Base-by-base conservation (phyloP, 257 asterid species). In the Eucommia ulmoides region DNA sequence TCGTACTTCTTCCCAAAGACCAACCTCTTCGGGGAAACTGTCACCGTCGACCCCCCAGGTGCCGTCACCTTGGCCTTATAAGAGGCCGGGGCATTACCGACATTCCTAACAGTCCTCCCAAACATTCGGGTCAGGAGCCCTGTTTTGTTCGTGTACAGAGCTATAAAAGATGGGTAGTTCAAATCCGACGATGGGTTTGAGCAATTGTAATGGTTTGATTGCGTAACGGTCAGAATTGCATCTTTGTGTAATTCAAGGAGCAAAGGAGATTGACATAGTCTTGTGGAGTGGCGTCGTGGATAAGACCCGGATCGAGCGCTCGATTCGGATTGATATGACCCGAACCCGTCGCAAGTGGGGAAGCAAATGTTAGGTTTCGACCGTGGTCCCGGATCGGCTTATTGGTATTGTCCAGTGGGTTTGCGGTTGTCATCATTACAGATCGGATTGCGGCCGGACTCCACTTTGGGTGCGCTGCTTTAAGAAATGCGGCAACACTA, bases 401-500 rank as follows among this genome's bases (percentile, higher is more conserved):
- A 1, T 18, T 22, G 2, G 76, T 75, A 24, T 69, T 72, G 54
- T 78, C 87, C 0, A 54, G 19, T 0, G 62, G 21, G 42, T 41
- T 56, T 2, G 80, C 78, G 0, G 78, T 72, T 0, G 80, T 78
- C 79, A 78, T 72, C 76, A 75, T 72, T 12, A 80, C 87, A 1
- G 78, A 74, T 1, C 74, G 56, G 3, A 78, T 66, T 2, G 80
- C 82, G 22, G 78, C 66, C 16, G 74, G 79, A 53, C 77, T 70
- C 79, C 81, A 73, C 3, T 73, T 73, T 3, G 81, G 81, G 50
- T 73, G 79, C 15, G 57, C 75, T 0, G 56, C 69, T 62, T 70
- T 79, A 0, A 79, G 54, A 1, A 73, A 71, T 0, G 84, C 88
- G 0, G 74, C 75, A 1, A 79, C 23, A 2, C 84, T 79, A 3